Base-by-base conservation (phyloP, 177 flowering plant species). In the Vitis hybrid region DNA sequence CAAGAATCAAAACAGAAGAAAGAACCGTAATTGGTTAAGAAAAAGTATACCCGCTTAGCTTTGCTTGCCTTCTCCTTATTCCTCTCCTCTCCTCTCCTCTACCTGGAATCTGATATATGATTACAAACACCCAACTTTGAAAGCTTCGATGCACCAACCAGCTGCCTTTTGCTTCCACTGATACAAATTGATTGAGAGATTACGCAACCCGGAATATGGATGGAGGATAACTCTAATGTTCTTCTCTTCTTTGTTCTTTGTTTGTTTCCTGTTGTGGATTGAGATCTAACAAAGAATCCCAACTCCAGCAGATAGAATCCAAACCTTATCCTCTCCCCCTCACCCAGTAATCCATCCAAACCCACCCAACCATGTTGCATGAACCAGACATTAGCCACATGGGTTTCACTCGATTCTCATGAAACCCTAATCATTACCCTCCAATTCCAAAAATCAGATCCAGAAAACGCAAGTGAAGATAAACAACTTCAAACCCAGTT, bases 361-460 rank as follows among this genome's bases (percentile, higher is more conserved):
- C 40, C 52, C 66, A 63, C 19, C 65, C 58, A 52, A 51, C 52
- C 62, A 63, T 56, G 59, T 58, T 48, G 66, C 68, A 64, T 50
- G 72, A 71, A 70, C 32, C 68, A 17, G 30, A 75, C 55, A 71
- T 17, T 21, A 15, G 9, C 68, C 72, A 69, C 34, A 72, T 66
- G 82, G 73, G 74, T 69, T 64, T 55, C 49, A 49, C 58, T 72
- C 54, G 52, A 67, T 75, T 67, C 58, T 71, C 75, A 75, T 67
- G 80, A 75, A 76, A 78, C 81, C 81, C 85, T 80, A 82, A 70
- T 60, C 66, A 62, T 52, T 26, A 56, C 2, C 48, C 18, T 8
- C 52, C 13, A 68, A 59, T 32, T 19, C 56, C 56, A 64, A 34
- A 48, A 17, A 50, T 60, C 79, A 81, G 75, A 81, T 66, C 76